Evolutionary conservation across 306 rosid genomes (phyloP), one percentile per base, ranked within the genome.

Genomic region (Vigna angularis): DNA sequence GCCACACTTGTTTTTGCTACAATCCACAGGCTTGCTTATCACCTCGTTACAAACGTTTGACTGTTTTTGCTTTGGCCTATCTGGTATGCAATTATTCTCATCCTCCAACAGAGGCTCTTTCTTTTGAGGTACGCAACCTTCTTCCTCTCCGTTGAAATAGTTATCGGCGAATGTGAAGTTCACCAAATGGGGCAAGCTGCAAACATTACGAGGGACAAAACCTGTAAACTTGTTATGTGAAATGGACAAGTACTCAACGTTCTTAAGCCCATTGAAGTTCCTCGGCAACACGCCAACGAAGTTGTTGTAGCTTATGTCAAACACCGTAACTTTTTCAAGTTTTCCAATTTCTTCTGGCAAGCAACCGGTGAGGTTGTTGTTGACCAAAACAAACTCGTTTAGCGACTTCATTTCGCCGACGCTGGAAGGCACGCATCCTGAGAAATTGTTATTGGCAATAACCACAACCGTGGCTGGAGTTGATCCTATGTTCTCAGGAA

Each of bases 201-300:
- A 95, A 0, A 95, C 47, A 20, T 59, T 70, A 0, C 70, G 70
- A 0, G 87, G 86, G 6, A 95, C 85, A 79, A 79, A 80, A 11
- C 99, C 97, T 0, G 97, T 95, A 34, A 95, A 78, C 16, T 34
- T 81, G 79, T 95, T 95, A 4, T 75, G 7, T 3, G 91, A 72
- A 65, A 95, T 34, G 5, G 79, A 77, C 26, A 95, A 1, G 4
- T n/a, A 2, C 62, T 87, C 90, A 1, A 87, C 72, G 0, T 15
- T 78, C 6, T 71, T 12, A 0, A 95, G 74, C 3, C 86, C 85
- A 0, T 44, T 44, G 0, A 87, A 81, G 0, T 78, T 76, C 44
- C 61, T 85, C 0, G 98, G 91, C 78, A 95, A 75, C 15, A 70
- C 64, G 17, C 98, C 98, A 20, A 59, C 82, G 2, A 95, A 85